Evolutionary conservation across 768 basidiomycete species (phyloP), one percentile per base, ranked within the genome.

Genomic region (Cyclocybe cylindracea): DNA sequence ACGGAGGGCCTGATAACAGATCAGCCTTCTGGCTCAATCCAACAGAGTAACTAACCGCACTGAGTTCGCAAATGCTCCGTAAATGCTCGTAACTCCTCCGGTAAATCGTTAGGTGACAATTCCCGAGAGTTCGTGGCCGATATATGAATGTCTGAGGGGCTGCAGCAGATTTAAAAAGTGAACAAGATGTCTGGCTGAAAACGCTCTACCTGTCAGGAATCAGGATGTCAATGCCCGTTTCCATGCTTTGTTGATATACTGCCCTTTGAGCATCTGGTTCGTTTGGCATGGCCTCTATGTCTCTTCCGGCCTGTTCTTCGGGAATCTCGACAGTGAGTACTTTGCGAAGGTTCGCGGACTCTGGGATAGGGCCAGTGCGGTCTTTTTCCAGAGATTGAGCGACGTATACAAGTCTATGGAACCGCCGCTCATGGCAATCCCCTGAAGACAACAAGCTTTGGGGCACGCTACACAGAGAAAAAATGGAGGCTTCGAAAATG

Each of bases 151-250:
- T 54, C 52, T 34, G 29, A 38, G 29, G 14, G 33, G 10, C 52
- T 54, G 33, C 10, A 41, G 10, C 10, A 41, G n/a, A 13, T 3
- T 33, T 10, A 6, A 41, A 16, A 29, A 14, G 40, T 14, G 10
- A 39, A n/a, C 19, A 34, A 42, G 11, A 54, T 43, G 37, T 18
- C 18, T 10, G 4, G 11, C 16, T 5, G 10, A 44, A 38, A 43
- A 36, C 29, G 32, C 53, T 53, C 48, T 37, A 61, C 65, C 61
- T 48, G 37, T 62, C 58, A 14, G 65, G 65, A 14, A 66, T 41
- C 14, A 63, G 39, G 33, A 63, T n/a, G 19, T 66, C 55, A 2
- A 55, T 32, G 16, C 24, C 39, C 3, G 39, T 39, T 39, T 57
- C 49, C 24, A 43, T 45, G 10, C 56, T 45, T 46, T 35, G 44